A percentile compares a stretch with the other conserved stretches of the same genome.
Conservation (phyloP, 2,329 filamentous ascomycete genomes). For the Penicillium sp. region DNA sequence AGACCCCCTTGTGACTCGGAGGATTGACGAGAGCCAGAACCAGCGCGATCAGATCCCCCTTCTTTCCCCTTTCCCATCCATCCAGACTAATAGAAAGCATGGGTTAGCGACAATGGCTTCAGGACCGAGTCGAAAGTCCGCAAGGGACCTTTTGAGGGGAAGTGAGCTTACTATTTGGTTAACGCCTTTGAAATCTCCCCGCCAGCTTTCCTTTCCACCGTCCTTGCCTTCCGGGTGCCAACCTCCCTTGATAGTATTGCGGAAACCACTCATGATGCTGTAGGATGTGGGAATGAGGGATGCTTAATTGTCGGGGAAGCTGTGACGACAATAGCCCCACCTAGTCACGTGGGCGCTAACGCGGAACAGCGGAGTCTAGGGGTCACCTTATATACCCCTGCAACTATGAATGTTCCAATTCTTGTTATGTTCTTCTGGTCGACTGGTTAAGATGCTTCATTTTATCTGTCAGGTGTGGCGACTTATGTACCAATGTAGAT, state of each 20-base stretch:
- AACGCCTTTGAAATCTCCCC: conserved; percentile 57
- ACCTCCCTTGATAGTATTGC: conserved; percentile 50
- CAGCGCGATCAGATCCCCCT: conserved; percentile 42
- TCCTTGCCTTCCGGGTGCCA: conserved; percentile 57
- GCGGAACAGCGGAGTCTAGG: too few relatives aligned
- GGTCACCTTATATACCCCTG: too few relatives aligned
- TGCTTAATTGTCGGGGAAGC: not conserved
- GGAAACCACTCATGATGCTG: conserved; percentile 48
- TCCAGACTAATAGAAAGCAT: conserved; percentile 47
- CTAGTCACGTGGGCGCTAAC: not conserved
- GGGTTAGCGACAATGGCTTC: conserved; percentile 15
- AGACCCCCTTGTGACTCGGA: not conserved
- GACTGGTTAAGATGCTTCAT: too few relatives aligned
- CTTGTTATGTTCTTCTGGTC: too few relatives aligned
- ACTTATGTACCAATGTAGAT: too few relatives aligned
- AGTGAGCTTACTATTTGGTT: conserved; percentile 53
- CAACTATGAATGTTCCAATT: too few relatives aligned
- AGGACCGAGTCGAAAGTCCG: conserved; percentile 1
- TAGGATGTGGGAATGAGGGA: conserved; percentile 3
- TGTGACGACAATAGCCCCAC: conserved; percentile 2
- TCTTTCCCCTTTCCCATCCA: conserved; percentile 59
- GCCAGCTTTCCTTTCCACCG: conserved; percentile 55
- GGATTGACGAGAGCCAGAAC: not conserved
- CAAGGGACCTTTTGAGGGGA: not conserved
- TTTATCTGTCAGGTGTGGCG: too few relatives aligned